A percentile compares a stretch with the other conserved stretches of the same genome.
Conservation (phyloP, 2,329 filamentous ascomycete species). For the Monilinia aucupariae region DNA sequence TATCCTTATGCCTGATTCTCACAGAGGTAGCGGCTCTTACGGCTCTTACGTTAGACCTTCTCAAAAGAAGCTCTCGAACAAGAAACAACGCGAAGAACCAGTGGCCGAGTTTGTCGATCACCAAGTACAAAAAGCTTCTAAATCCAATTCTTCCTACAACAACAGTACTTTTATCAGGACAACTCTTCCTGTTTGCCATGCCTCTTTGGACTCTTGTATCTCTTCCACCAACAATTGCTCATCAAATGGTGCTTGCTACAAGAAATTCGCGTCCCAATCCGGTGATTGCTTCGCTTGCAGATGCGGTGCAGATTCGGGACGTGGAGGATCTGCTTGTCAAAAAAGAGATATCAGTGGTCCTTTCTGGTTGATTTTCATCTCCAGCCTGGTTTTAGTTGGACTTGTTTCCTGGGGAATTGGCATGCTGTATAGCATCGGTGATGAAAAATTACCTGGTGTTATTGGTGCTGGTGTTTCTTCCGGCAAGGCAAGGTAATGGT, state of each 20-base stretch:
- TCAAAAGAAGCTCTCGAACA: constrained; percentile 23
- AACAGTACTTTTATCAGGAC: constrained; percentile 11
- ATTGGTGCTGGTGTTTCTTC: constrained; percentile 86
- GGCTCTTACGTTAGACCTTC: constrained; percentile 30
- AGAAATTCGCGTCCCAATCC: constrained; percentile 53
- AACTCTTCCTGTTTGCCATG: constrained; percentile 62
- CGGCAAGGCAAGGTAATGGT: constrained; percentile 45
- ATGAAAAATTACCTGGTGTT: constrained; percentile 84
- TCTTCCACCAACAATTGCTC: constrained; percentile 72
- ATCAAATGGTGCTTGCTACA: constrained; percentile 70
- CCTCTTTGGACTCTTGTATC: constrained; percentile 61
- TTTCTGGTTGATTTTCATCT: constrained; percentile 80
- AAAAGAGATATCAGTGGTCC: constrained; percentile 85
- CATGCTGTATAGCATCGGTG: constrained; percentile 76
- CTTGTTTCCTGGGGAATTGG: constrained; percentile 66
- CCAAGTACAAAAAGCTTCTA: constrained; percentile 5
- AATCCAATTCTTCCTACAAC: constrained; percentile 20
- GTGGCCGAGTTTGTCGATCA: constrained; percentile 25
- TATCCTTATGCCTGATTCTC: constrained; percentile 31
- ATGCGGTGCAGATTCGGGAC: constrained; percentile 44
- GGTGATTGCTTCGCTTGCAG: constrained; percentile 70
- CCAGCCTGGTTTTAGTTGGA: constrained; percentile 64
- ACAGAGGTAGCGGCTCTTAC: constrained; percentile 25
- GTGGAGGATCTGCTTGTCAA: constrained; percentile 74
- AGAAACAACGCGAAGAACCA: constrained; percentile 30